Evolutionary conservation across 805 yeast genomes (phyloP).

Genomic region (Scheffersomyces lignosus): DNA sequence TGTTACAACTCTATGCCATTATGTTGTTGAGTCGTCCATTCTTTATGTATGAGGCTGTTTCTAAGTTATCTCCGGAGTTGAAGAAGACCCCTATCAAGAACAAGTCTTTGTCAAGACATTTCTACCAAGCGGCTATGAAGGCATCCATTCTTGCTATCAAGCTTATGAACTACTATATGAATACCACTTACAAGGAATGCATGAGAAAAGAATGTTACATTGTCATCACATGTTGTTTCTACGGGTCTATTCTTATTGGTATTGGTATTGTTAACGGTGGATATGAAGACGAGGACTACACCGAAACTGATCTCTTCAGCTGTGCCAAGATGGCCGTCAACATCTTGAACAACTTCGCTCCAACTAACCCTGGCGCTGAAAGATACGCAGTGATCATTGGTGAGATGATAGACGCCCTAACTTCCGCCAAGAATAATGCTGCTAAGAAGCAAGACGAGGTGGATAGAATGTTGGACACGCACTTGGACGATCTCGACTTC

Average conservation of each 20-base stretch:
- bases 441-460: neutral
- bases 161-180: constrained; percentile 14
- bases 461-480: neutral
- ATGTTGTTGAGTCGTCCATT: constrained; percentile 5
- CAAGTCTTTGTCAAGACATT: constrained; percentile 8
- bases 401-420: constrained; percentile 9
- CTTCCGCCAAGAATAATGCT: neutral
- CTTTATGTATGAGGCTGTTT: constrained; percentile 2
- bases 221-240: constrained; percentile 13
- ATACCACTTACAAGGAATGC: constrained; percentile 5
- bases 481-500: neutral
- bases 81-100: constrained; percentile 1
- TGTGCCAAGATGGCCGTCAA: constrained; percentile 7
- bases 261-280: constrained; percentile 6
- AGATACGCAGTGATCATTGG: constrained; percentile 9
- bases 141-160: constrained; percentile 15
- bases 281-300: constrained; percentile 9
- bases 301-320: constrained; percentile 9
- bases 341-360: constrained; percentile 10
- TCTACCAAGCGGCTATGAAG: constrained; percentile 14
- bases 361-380: constrained; percentile 10
- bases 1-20: constrained; percentile 7
- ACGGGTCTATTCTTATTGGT: constrained; percentile 11
- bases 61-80: neutral
- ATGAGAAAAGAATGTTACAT: constrained; percentile 13